Base-by-base conservation (phyloP, 1,139 yeast species). In the Geotrichum carabidarum region DNA sequence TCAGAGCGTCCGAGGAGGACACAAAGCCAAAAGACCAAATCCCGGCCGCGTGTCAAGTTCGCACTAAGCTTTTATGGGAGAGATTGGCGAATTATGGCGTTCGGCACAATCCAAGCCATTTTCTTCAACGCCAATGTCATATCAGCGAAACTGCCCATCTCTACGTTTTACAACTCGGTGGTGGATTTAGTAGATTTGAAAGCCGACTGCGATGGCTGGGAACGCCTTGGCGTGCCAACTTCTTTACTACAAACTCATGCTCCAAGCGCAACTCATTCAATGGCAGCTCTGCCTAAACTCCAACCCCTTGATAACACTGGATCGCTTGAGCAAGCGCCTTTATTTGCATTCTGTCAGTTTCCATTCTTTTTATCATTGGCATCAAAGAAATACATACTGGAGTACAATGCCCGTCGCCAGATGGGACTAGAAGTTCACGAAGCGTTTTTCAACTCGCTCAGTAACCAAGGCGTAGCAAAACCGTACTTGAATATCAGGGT, bases 391-490 rank as follows among this genome's bases (percentile, higher is more conserved):
- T 75, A 84, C 0, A 81, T 91, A 2, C 71, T 93, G 61, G 95
- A 88, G 63, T 82, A 87, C 67, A 96, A 90, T 65, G 90, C 95
- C 0, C 79, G 83, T 57, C 72, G 87, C 42, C 86, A 82, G 56
- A 89, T 91, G 95, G 95, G 86, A 62, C 72, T 86, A 55, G 84
- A 85, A 65, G 96, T 96, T 0, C 96, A 89, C 63, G 94, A 88
- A 65, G 96, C 96, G 0, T 89, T 90, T 63, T 79, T 90, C 49
- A 81, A 79, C 54, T 84, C 96, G 0, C 66, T 89, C 36, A 88
- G 85, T 62, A 78, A 80, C 54, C 75, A 82, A 54, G 75, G 77
- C 27, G 80, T 80, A 0, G 71, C 83, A 43, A 88, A 85, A 62
- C 84, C 90, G 6, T 80, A 83, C 67, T 79, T 90, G 62, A 77